Evolutionary conservation across 306 rosid species (phyloP), one percentile per base, ranked within the genome.

Genomic region (Fragaria nilgerrensis): DNA sequence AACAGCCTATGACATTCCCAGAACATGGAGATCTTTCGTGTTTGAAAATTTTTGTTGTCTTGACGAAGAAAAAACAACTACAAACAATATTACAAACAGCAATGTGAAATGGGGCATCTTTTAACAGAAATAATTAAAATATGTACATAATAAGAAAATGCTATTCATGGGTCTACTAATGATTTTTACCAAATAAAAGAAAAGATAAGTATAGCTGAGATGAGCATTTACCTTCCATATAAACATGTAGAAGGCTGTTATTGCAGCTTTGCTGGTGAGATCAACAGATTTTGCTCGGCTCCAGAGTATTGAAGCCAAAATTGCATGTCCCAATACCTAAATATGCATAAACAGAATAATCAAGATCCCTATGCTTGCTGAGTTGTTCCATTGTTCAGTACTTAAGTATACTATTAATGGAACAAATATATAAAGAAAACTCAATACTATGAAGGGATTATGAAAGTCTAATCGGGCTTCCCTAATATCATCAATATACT

Each of bases 171-270:
- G 45, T 17, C 7, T 0, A n/a, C 64, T 5, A 32, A 50, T 11
- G 45, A 53, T 32, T 50, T 19, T 52, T 50, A 17, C 20, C 3
- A 32, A 61, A 25, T 7, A 29, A 29, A 62, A 14, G 14, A 6
- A 8, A 32, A 15, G 39, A 44, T n/a, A n/a, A 36, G 11, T 23
- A 16, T 39, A 39, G 25, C 50, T 8, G 22, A 5, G 34, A 67
- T 32, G 19, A 48, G 41, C 55, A 9, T 23, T 78, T 87, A 95
- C 99, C 99, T 90, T 90, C 97, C 99, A 95, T 82, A 95, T 92
- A 72, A 95, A 90, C 98, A 95, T 95, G 85, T 95, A 95, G 79
- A 92, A 95, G 59, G 97, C 85, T 68, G 98, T 89, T 75, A 95
- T 88, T 68, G 92, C 92, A 77, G 89, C 88, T 89, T 95, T 95